Evolutionary conservation across 305 asterid species (phyloP).

Genomic region (Petunia hybrid): DNA sequence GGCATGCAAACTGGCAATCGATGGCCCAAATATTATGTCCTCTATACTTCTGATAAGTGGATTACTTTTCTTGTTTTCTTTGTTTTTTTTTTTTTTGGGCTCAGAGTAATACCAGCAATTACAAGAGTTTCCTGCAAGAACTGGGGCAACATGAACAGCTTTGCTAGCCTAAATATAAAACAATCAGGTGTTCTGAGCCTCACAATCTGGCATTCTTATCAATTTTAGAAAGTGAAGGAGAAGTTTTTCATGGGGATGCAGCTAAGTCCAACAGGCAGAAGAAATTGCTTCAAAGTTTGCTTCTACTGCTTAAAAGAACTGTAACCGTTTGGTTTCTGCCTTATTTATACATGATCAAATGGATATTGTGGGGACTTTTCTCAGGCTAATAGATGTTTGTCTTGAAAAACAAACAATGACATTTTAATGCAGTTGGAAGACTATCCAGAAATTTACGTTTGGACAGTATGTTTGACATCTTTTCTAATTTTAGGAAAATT

Average conservation of each 20-base stretch:
- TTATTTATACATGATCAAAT: no score
- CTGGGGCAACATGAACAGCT: neutral
- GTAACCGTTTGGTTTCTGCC: neutral
- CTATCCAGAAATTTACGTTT: neutral
- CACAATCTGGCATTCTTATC: conserved; percentile 13
- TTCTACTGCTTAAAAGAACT: conserved; percentile 33
- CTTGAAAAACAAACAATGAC: neutral
- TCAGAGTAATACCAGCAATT: neutral
- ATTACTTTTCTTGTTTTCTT: neutral
- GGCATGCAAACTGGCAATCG: no score
- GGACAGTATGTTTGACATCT: neutral
- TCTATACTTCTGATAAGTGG: no score
- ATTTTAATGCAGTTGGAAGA: conserved; percentile 23
- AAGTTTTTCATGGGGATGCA: conserved; percentile 46
- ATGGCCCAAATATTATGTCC: no score
- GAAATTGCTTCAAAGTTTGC: conserved; percentile 59
- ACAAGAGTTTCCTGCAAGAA: conserved; percentile 19
- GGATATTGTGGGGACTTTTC: neutral
- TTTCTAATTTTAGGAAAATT: neutral
- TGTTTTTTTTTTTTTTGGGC: neutral
- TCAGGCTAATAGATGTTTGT: neutral
- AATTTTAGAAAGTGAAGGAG: conserved; percentile 46
- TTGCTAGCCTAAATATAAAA: neutral
- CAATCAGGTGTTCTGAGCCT: neutral
- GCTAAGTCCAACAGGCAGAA: conserved; percentile 55